These are phyloP conservation scores for Cyclotella sp. DNA, from an alignment of 108 stramenopile species.

Conservation along the genomic window DNA sequence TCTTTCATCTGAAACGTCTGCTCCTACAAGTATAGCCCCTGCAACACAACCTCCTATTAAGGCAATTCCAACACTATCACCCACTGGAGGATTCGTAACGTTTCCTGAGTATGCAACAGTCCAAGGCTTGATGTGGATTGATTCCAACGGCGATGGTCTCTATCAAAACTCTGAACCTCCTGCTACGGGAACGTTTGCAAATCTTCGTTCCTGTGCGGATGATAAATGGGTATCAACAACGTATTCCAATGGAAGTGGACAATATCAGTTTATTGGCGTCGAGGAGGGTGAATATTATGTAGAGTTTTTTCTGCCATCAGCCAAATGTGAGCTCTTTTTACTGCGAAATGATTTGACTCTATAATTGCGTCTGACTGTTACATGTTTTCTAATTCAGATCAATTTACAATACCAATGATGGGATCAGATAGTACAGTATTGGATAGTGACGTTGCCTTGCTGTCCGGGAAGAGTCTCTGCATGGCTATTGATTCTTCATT, in stretches of 20 bases:
- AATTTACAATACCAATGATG: constrained; percentile 21
- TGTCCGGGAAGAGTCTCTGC: constrained; percentile 19
- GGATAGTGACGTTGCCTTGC: constrained; percentile 24
- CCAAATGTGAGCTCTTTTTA: constrained; percentile 15
- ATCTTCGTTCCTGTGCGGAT: constrained; percentile 22
- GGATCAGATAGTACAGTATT: constrained; percentile 5
- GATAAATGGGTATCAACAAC: constrained; percentile 16
- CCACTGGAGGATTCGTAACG: not conserved
- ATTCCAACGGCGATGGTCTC: constrained; percentile 38
- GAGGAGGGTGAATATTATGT: constrained; percentile 36
- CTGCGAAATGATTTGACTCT: not conserved
- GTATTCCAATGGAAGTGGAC: constrained; percentile 18
- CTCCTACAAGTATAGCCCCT: not conserved
- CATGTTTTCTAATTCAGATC: not conserved
- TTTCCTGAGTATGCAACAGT: constrained; percentile 8
- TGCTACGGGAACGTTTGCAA: constrained; percentile 24
- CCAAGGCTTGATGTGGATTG: constrained; percentile 26
- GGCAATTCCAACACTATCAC: not conserved
- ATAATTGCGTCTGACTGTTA: not conserved
- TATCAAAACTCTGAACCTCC: constrained; percentile 26
- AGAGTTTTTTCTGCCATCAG: constrained; percentile 37
- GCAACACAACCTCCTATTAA: not conserved
- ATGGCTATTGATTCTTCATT: constrained; percentile 19
- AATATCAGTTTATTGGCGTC: constrained; percentile 31
- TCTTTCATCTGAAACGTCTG: not conserved